Conservation (phyloP, 305 asterid species). For the Withania somnifera region DNA sequence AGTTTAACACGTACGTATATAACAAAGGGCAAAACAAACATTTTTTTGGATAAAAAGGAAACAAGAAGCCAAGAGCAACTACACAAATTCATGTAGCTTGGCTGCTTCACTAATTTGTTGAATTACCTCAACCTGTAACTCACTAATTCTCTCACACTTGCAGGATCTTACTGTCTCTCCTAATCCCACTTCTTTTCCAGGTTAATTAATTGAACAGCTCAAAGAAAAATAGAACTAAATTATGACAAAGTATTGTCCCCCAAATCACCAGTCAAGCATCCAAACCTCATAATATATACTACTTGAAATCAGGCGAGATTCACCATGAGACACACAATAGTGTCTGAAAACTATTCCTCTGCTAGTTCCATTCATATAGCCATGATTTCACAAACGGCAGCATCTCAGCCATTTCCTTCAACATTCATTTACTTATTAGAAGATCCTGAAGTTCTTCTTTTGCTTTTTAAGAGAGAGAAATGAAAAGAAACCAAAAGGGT, state of each 20-base stretch:
- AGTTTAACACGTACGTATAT: neutral
- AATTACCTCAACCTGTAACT: constrained; percentile 6
- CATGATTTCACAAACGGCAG: neutral
- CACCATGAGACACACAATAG: neutral
- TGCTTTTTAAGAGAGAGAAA: neutral
- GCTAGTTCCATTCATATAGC: neutral
- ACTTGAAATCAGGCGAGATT: neutral
- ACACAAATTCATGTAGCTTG: constrained; percentile 6
- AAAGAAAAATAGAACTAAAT: constrained; percentile 1
- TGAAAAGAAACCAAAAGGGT: neutral
- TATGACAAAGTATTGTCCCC: neutral
- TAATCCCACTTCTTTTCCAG: constrained; percentile 4
- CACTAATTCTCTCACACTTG: constrained; percentile 3
- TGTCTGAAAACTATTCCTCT: neutral
- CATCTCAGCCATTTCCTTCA: neutral
- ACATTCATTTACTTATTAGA: neutral
- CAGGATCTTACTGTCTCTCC: neutral
- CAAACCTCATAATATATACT: neutral
- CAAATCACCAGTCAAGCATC: neutral
- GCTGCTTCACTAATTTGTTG: neutral
- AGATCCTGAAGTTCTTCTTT: neutral
- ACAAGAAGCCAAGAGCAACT: neutral
- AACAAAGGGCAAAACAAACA: neutral
- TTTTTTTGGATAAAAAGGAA: neutral
- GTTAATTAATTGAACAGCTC: neutral